A percentile compares a stretch with the other conserved stretches of the same genome.
phyloP scores from a whole-genome alignment of 768 basidiomycete species.

The Hortiboletus flavorubellus region DNA sequence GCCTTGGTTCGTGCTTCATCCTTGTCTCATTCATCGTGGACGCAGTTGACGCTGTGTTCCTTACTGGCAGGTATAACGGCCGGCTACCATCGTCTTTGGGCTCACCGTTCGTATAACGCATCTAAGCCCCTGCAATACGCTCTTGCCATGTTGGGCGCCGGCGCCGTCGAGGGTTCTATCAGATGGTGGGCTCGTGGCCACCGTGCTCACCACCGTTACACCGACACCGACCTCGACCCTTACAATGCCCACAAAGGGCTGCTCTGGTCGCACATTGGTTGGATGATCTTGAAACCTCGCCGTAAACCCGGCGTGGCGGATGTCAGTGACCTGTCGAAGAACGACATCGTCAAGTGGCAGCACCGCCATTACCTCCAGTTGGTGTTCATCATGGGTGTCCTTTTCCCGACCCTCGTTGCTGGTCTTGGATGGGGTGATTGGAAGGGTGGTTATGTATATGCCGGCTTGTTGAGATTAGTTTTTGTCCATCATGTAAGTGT shows the following conservation, averaged over 20 bases:
- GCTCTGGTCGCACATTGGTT: slow-evolving; percentile 82
- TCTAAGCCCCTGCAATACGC: slow-evolving; percentile 79
- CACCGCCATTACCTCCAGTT: slow-evolving; percentile 74
- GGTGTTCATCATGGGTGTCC: slow-evolving; percentile 65
- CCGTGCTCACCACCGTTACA: slow-evolving; percentile 96
- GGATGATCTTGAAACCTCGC: slow-evolving; percentile 92
- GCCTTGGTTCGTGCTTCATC: slow-evolving; percentile 60
- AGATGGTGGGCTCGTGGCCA: slow-evolving; percentile 99
- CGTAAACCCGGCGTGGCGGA: slow-evolving; percentile 89
- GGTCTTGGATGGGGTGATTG: slow-evolving; percentile 86
- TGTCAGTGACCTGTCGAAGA: slow-evolving; percentile 80
- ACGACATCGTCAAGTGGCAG: slow-evolving; percentile 81
- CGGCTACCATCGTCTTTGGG: slow-evolving; percentile 97
- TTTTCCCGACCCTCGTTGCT: slow-evolving; percentile 73
- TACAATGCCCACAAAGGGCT: slow-evolving; percentile 92
- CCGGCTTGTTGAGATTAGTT: slow-evolving; percentile 69
- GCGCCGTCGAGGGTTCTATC: slow-evolving; percentile 95
- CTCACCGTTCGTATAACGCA: slow-evolving; percentile 94
- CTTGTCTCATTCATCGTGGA: slow-evolving; percentile 25
- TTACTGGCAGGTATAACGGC: slow-evolving; percentile 83
- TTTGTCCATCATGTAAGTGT: slow-evolving; percentile 84
- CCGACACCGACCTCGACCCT: slow-evolving; percentile 94
- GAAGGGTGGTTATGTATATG: slow-evolving; percentile 82
- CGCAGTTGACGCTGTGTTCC: slow-evolving; percentile 28
- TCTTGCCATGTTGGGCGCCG: slow-evolving; percentile 81